Evolutionary conservation across 352 stramenopile species (phyloP).

Genomic region (Plasmopara halstedii): DNA sequence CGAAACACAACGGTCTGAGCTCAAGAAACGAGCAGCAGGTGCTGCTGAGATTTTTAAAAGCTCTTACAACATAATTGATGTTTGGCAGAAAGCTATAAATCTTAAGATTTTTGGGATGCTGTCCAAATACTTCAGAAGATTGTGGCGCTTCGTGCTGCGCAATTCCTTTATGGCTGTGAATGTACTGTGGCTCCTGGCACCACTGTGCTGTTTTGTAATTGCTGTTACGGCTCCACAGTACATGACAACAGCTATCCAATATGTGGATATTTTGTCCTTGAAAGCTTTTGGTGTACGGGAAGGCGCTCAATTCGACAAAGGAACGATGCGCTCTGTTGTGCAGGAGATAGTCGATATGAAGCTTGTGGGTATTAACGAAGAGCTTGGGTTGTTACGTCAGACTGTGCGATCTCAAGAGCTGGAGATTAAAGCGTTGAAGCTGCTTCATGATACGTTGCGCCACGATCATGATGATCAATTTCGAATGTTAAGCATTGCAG

Average conservation of each 20-base stretch:
- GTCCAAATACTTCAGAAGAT: constrained; percentile 18
- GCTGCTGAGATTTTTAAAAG: constrained; percentile 27
- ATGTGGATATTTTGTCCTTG: constrained; percentile 54
- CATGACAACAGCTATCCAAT: constrained; percentile 55
- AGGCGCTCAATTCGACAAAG: constrained; percentile 34
- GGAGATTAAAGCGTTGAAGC: constrained; percentile 47
- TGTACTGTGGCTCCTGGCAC: constrained; percentile 62
- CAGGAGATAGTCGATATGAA: constrained; percentile 69
- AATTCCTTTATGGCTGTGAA: constrained; percentile 75
- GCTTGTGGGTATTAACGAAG: constrained; percentile 42
- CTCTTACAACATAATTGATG: background rate
- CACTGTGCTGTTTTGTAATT: constrained; percentile 60
- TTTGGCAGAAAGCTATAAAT: constrained; percentile 12
- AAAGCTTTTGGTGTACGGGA: constrained; percentile 23
- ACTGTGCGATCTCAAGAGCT: constrained; percentile 48
- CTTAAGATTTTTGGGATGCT: constrained; percentile 20
- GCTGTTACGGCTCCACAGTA: constrained; percentile 67
- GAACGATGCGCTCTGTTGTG: constrained; percentile 51
- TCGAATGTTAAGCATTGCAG: constrained; percentile 50
- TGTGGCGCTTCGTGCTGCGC: constrained; percentile 47
- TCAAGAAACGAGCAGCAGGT: constrained; percentile 24
- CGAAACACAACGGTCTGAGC: constrained; percentile 19
- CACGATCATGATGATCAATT: constrained; percentile 48
- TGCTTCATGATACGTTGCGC: constrained; percentile 49
- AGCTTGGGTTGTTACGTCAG: constrained; percentile 41